Conservation (phyloP, 441 rosid genomes). For the Gossypium gossypioides region DNA sequence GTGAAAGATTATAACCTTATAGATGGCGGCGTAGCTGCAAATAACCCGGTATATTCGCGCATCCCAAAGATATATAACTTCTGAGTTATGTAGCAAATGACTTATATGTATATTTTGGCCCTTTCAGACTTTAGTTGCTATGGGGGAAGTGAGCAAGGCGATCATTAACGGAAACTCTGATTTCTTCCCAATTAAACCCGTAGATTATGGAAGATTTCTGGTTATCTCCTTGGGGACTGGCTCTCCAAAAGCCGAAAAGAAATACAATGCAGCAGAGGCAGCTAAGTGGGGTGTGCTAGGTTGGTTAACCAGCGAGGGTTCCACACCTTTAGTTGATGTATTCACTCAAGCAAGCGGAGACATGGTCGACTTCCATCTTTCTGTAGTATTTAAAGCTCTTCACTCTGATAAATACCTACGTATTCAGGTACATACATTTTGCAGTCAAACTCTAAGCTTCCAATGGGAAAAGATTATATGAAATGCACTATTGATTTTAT, state of each 20-base stretch:
- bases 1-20: conserved; percentile 48
- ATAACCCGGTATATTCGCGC: conserved; percentile 40
- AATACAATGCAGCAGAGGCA: conserved; percentile 29
- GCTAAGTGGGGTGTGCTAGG: conserved; percentile 54
- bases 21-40: conserved; percentile 68
- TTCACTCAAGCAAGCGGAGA: conserved; percentile 51
- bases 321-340: conserved; percentile 47
- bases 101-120: background rate
- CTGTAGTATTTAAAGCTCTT: conserved; percentile 46
- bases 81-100: background rate
- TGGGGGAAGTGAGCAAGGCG: conserved; percentile 44
- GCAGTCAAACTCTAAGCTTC: background rate
- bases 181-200: conserved; percentile 38
- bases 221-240: conserved; percentile 61
- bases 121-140: conserved; percentile 48
- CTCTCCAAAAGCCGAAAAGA: conserved; percentile 27
- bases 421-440: conserved; percentile 33
- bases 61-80: background rate
- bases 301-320: conserved; percentile 39
- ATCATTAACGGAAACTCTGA: conserved; percentile 32
- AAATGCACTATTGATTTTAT: background rate
- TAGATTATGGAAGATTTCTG: conserved; percentile 46
- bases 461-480: background rate
- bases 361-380: conserved; percentile 58
- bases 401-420: conserved; percentile 45